Evolutionary conservation across 1,284 basidiomycete genomes (phyloP).

Genomic region (Ceratobasidium sp.): DNA sequence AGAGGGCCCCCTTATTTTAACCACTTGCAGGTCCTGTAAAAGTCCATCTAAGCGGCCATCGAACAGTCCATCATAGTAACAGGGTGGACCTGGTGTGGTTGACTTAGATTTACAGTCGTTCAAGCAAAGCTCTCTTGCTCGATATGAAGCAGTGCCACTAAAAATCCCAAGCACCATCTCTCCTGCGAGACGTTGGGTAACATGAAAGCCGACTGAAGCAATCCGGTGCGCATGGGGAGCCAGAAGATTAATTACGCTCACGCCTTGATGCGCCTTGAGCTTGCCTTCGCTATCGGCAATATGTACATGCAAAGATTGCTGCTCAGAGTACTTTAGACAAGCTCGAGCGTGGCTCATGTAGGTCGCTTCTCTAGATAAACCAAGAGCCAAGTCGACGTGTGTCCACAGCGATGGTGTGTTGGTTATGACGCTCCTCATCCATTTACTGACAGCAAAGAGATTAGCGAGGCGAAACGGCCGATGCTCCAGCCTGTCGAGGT

Average conservation of each 20-base stretch:
- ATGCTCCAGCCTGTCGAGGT: background rate
- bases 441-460: background rate
- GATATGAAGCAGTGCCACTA: too few relatives aligned
- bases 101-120: too few relatives aligned
- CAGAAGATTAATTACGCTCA: background rate
- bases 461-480: background rate
- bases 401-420: background rate
- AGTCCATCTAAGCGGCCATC: background rate
- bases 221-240: constrained; percentile 4
- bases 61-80: too few relatives aligned
- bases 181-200: background rate
- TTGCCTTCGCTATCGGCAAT: background rate
- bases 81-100: too few relatives aligned
- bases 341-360: background rate
- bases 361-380: background rate
- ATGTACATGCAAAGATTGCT: background rate
- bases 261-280: background rate
- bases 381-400: background rate
- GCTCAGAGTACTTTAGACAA: background rate
- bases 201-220: background rate
- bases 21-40: too few relatives aligned
- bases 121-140: too few relatives aligned
- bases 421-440: background rate
- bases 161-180: background rate
- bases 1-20: background rate